Percentiles rank a stretch among this genome's conserved stretches.
These are phyloP conservation scores for Phytophthora ramorum DNA, from an alignment of 352 stramenopile species.

Conservation along the genomic window DNA sequence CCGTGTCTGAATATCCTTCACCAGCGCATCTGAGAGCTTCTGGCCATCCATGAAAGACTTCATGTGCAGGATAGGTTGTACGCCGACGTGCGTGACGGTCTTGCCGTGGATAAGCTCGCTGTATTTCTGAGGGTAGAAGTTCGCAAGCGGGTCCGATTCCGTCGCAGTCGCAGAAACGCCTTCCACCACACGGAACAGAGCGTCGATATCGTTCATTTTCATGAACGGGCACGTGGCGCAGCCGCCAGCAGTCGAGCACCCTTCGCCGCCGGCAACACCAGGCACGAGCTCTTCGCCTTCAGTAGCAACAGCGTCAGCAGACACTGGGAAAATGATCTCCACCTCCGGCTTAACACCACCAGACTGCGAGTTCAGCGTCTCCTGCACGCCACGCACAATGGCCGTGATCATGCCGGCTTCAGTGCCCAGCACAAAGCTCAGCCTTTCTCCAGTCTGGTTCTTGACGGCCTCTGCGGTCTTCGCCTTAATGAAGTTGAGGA, in stretches of 20 bases:
- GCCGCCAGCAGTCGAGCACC: conserved; percentile 96
- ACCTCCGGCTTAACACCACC: conserved; percentile 80
- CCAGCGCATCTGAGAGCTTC: conserved; percentile 83
- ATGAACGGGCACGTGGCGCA: conserved; percentile 98
- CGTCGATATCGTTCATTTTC: conserved; percentile 99
- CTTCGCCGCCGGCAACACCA: conserved; percentile 93
- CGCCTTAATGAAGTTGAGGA: conserved; percentile 97
- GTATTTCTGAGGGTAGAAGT: conserved; percentile 94
- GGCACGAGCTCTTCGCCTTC: conserved; percentile 88
- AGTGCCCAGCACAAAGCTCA: conserved; percentile 97
- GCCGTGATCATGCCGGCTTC: conserved; percentile 98
- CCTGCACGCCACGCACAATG: conserved; percentile 95
- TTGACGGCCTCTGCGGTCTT: conserved; percentile 92
- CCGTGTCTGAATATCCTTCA: conserved; percentile 85
- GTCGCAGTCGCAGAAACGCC: conserved; percentile 48
- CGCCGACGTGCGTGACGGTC: conserved; percentile 92
- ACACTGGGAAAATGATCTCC: conserved; percentile 98
- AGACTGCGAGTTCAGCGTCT: conserved; percentile 58
- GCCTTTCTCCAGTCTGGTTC: conserved; percentile 64
- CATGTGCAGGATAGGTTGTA: conserved; percentile 98
- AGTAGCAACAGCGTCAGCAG: conserved; percentile 91
- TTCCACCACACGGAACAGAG: conserved; percentile 93
- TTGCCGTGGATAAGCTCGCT: conserved; percentile 90
- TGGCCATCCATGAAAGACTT: conserved; percentile 94
- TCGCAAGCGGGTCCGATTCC: conserved; percentile 69